These are phyloP conservation scores for Prunus yedoensis DNA, from an alignment of 331 rosid species.

Conservation along the genomic window DNA sequence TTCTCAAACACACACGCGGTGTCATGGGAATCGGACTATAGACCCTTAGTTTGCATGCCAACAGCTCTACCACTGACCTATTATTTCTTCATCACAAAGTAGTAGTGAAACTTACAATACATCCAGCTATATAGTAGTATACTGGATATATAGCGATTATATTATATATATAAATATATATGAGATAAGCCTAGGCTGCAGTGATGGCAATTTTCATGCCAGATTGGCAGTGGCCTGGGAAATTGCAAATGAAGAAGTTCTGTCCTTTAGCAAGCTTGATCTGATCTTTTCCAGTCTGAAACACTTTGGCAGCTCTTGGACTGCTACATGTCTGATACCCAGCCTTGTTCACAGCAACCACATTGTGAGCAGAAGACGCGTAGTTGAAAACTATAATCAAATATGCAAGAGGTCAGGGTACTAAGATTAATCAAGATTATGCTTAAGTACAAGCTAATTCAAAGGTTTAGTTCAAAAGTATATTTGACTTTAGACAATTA, in stretches of 20 bases:
- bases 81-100: background rate
- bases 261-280: constrained; percentile 62
- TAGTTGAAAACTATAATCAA: constrained; percentile 60
- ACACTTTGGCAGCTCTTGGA: constrained; percentile 50
- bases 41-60: too few species aligned
- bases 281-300: constrained; percentile 51
- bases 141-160: too few species aligned
- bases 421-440: background rate
- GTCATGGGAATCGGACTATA: too few species aligned
- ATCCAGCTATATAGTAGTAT: background rate
- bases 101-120: background rate
- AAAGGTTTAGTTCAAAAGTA: too few species aligned
- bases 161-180: too few species aligned
- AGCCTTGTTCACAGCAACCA: constrained; percentile 46
- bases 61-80: too few species aligned
- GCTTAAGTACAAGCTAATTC: too few species aligned
- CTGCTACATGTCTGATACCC: constrained; percentile 49
- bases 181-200: constrained; percentile 34
- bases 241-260: constrained; percentile 73
- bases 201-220: constrained; percentile 65
- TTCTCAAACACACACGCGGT: too few species aligned
- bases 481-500: too few species aligned
- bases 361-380: constrained; percentile 43
- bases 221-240: constrained; percentile 59
- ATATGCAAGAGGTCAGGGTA: too few species aligned